phyloP scores from a whole-genome alignment of 2,329 filamentous ascomycete species.

The Corinectria fuckeliana region DNA sequence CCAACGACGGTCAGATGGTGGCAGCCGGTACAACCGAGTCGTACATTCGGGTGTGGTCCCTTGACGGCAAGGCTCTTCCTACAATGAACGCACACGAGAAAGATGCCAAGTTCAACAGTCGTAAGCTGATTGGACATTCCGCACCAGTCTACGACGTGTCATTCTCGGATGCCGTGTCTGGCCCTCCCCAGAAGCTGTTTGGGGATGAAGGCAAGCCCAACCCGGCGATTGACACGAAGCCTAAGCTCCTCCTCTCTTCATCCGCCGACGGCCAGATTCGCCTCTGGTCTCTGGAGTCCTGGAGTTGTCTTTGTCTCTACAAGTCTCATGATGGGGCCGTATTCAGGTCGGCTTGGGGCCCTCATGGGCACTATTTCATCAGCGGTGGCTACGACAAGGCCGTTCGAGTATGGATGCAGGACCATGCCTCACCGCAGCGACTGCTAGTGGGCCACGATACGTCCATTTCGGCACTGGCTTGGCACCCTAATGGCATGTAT shows the following conservation, averaged over 20 bases:
- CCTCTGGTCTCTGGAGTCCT: constrained; percentile 91
- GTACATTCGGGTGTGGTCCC: constrained; percentile 92
- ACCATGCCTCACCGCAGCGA: constrained; percentile 87
- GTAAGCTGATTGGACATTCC: constrained; percentile 84
- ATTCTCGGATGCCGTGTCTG: constrained; percentile 77
- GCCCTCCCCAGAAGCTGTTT: constrained; percentile 56
- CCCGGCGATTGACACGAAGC: constrained; percentile 56
- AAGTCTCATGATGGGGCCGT: constrained; percentile 91
- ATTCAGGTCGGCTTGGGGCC: constrained; percentile 87
- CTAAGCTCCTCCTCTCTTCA: constrained; percentile 83
- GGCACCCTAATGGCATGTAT: constrained; percentile 94
- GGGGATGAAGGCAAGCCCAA: constrained; percentile 53
- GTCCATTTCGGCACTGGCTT: constrained; percentile 87
- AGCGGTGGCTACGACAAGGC: constrained; percentile 89
- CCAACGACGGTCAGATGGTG: constrained; percentile 84
- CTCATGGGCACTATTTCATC: constrained; percentile 93
- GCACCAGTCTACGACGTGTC: constrained; percentile 88
- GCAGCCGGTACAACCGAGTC: constrained; percentile 92
- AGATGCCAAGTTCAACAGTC: constrained; percentile 66
- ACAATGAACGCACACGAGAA: constrained; percentile 67
- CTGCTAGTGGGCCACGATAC: constrained; percentile 93
- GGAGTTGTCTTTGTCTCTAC: constrained; percentile 92
- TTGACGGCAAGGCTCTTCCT: constrained; percentile 82
- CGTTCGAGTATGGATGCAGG: constrained; percentile 88
- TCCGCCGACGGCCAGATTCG: constrained; percentile 89